Conservation (phyloP, 2,329 filamentous ascomycete species). For the Sarocladiaceae sp. region DNA sequence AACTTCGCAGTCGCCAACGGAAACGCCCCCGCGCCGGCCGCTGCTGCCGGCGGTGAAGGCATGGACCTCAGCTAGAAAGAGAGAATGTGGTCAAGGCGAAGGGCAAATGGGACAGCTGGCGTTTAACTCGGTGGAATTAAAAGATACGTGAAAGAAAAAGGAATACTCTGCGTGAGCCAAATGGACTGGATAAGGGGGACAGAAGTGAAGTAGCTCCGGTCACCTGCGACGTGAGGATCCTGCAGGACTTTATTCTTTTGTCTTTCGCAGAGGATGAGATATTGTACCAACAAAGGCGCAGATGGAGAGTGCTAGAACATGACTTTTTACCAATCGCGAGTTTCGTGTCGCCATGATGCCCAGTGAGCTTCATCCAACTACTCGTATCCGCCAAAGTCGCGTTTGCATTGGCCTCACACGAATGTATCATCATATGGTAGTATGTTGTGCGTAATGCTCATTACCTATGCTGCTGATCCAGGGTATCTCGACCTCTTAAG, state of each 20-base stretch:
- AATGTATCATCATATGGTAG: too few species aligned
- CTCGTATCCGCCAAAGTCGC: too few species aligned
- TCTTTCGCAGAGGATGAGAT: constrained; percentile 1
- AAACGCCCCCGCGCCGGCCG: constrained; percentile 22
- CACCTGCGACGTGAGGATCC: too few species aligned
- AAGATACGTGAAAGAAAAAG: background rate
- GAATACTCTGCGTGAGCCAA: background rate
- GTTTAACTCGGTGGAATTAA: background rate
- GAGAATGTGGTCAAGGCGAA: background rate
- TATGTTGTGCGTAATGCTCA: too few species aligned
- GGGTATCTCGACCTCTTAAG: too few species aligned
- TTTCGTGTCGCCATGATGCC: too few species aligned
- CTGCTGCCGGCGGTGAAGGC: constrained; percentile 32
- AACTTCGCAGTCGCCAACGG: constrained; percentile 55
- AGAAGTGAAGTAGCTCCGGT: too few species aligned
- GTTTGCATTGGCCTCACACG: too few species aligned
- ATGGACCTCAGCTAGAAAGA: constrained; percentile 40
- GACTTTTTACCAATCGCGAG: too few species aligned
- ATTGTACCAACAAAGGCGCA: constrained; percentile 5
- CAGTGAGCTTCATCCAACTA: too few species aligned
- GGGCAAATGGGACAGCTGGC: background rate
- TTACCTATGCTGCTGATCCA: too few species aligned
- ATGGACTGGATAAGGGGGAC: background rate
- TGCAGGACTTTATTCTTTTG: too few species aligned
- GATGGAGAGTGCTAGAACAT: constrained; percentile 8